Conservation (phyloP, 768 basidiomycete genomes). For the Pleurotus pulmonarius region DNA sequence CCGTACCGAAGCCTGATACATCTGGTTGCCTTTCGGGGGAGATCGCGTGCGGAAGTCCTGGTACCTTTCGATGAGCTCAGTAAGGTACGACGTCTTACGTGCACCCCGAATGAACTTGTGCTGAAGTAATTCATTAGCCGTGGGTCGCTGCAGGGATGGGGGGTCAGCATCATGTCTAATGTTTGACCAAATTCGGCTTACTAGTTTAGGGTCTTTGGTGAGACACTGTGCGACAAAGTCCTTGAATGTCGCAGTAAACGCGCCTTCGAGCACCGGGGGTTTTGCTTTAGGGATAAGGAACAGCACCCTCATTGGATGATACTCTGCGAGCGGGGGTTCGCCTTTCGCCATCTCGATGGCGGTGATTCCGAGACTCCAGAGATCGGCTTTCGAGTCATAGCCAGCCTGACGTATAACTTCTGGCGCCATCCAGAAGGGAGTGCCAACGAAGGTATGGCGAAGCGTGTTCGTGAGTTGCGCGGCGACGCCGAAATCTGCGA, state of each 20-base stretch:
- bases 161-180: conserved; percentile 8
- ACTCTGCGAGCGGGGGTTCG: conserved; percentile 93
- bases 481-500: conserved; percentile 98
- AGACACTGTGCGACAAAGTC: conserved; percentile 89
- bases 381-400: conserved; percentile 93
- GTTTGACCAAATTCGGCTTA: conserved; percentile 30
- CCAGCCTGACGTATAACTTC: conserved; percentile 97
- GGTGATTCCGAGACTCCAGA: conserved; percentile 98
- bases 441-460: conserved; percentile 96
- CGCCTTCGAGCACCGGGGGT: conserved; percentile 84
- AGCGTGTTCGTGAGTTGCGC: conserved; percentile 93
- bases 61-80: conserved; percentile 85
- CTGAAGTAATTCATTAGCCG: conserved; percentile 88
- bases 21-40: conserved; percentile 51
- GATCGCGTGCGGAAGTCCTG: conserved; percentile 70
- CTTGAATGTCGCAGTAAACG: conserved; percentile 83
- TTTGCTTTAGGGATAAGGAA: conserved; percentile 98
- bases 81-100: conserved; percentile 76
- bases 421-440: conserved; percentile 98
- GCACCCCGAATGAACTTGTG: conserved; percentile 91
- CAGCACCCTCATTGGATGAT: conserved; percentile 97
- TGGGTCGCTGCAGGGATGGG: conserved; percentile 62
- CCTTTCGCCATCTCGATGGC: conserved; percentile 98
- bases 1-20: conserved; percentile 54
- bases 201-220: conserved; percentile 84